Percentiles rank a stretch among this genome's conserved stretches.
Evolutionary conservation across 139 green algal genomes (phyloP).

Genomic region (Monoraphidium neglectum): DNA sequence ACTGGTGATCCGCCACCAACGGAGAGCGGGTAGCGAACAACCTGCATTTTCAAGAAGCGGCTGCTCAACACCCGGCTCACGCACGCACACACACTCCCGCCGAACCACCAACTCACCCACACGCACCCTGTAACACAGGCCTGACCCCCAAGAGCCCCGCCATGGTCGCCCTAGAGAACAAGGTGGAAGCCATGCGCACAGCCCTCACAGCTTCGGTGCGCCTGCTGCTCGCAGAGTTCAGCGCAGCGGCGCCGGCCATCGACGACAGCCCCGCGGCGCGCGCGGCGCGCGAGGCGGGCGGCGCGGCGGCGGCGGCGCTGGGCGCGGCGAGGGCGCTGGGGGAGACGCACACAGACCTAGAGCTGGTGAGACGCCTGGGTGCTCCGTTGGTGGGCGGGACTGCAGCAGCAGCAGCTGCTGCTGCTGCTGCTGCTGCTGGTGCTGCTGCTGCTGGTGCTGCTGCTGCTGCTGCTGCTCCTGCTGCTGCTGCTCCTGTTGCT

Average conservation of each 20-base stretch:
- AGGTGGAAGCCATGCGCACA: conserved; percentile 29
- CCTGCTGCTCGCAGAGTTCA: conserved; percentile 18
- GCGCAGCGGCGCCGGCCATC: neutral
- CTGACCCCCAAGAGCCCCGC: conserved; percentile 23
- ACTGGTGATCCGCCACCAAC: neutral
- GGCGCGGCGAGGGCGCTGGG: neutral
- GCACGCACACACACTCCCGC: no score
- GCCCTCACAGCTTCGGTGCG: conserved; percentile 20
- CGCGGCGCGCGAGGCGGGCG: neutral
- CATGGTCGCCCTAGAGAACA: conserved; percentile 25
- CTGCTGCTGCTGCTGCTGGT: neutral
- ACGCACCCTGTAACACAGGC: neutral
- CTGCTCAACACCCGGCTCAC: no score
- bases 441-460: neutral
- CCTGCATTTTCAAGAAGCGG: neutral
- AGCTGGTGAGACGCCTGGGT: neutral
- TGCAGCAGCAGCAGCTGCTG: neutral
- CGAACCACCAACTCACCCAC: neutral
- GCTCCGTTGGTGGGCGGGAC: neutral
- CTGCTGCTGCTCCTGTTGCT: neutral
- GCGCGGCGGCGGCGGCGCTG: neutral
- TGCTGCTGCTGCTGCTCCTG: conserved; percentile 8
- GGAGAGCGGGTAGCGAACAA: neutral
- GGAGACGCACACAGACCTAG: conserved; percentile 1
- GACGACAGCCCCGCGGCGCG: no score